Base-by-base conservation (phyloP, 345 rosid species). In the Aurinia saxatilis region DNA sequence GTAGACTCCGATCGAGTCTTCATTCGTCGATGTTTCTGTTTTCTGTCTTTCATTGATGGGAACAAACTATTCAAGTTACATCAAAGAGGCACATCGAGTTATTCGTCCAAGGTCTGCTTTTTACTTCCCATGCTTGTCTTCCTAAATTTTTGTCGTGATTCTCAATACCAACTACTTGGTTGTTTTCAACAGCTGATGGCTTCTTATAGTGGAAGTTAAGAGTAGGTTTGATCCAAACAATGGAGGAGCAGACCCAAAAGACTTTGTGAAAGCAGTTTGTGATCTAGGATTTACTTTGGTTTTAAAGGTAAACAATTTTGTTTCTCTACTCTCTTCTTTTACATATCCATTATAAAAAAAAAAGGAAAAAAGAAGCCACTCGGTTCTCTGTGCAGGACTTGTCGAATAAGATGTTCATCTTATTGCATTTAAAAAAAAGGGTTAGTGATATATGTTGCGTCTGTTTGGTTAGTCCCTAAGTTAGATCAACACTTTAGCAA, bases 151-250 rank as follows among this genome's bases (percentile, higher is more conserved):
- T 10, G 18, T 41, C 6, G 33, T 23, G 51, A 2, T 34, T 60
- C 25, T 16, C 17, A 59, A n/a, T 52, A 64, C 16, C n/a, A 38
- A 0, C 15, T 16, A 49, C 14, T 57, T n/a, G 15, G 35, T 65
- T 45, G 45, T 61, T 23, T 49, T 57, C 67, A 47, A 14, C 74
- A 89, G 97, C 6, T 96, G 99, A 48, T 84, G 85, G 91, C 97
- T 93, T 77, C 80, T 93, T 70, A 87, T 90, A 81, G 99, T 97
- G 2, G 97, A 90, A 74, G 96, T 90, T 2, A 90, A n/a, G n/a
- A n/a, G n/a, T n/a, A n/a, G n/a, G n/a, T n/a, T n/a, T n/a, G n/a
- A n/a, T n/a, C n/a, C n/a, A n/a, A n/a, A n/a, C n/a, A n/a, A n/a
- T n/a, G n/a, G n/a, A n/a, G n/a, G n/a, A n/a, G n/a, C n/a, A n/a